A percentile compares a stretch with the other conserved stretches of the same genome.
Evolutionary conservation across 345 rosid genomes (phyloP).

Genomic region (Geranium brycei): DNA sequence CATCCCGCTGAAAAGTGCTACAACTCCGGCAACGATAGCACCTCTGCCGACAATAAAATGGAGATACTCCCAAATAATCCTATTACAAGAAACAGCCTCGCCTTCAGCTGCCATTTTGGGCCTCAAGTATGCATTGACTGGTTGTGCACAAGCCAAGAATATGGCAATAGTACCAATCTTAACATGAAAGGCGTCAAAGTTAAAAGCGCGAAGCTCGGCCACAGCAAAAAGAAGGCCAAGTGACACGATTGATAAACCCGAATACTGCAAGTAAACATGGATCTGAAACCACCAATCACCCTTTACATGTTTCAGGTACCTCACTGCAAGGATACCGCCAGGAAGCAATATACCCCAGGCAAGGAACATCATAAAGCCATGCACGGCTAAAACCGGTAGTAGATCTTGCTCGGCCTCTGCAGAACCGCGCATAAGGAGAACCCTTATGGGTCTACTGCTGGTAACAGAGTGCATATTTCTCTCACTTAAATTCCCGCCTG

Average conservation of each 20-base stretch:
- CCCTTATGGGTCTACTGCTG: conserved; percentile 78
- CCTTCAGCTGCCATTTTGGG: conserved; percentile 58
- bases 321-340: conserved; percentile 73
- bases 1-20: conserved; percentile 60
- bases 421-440: conserved; percentile 65
- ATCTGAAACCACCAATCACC: conserved; percentile 90
- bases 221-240: conserved; percentile 85
- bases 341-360: conserved; percentile 98
- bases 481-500: conserved; percentile 52
- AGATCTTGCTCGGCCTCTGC: conserved; percentile 93
- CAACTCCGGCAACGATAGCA: conserved; percentile 45
- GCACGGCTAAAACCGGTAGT: conserved; percentile 78
- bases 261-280: conserved; percentile 84
- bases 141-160: conserved; percentile 65
- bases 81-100: conserved; percentile 34
- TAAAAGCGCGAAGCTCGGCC: conserved; percentile 78
- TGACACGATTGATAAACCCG: conserved; percentile 70
- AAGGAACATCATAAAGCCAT: conserved; percentile 99
- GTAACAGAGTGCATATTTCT: conserved; percentile 87
- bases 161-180: conserved; percentile 69
- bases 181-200: conserved; percentile 57
- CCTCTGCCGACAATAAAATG: conserved; percentile 61
- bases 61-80: conserved; percentile 72
- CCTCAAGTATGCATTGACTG: conserved; percentile 66
- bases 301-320: conserved; percentile 84